Percentiles rank a stretch among this genome's conserved stretches.
These are phyloP conservation scores for Xylaria sp. DNA, from an alignment of 2,329 filamentous ascomycete species.

Conservation along the genomic window DNA sequence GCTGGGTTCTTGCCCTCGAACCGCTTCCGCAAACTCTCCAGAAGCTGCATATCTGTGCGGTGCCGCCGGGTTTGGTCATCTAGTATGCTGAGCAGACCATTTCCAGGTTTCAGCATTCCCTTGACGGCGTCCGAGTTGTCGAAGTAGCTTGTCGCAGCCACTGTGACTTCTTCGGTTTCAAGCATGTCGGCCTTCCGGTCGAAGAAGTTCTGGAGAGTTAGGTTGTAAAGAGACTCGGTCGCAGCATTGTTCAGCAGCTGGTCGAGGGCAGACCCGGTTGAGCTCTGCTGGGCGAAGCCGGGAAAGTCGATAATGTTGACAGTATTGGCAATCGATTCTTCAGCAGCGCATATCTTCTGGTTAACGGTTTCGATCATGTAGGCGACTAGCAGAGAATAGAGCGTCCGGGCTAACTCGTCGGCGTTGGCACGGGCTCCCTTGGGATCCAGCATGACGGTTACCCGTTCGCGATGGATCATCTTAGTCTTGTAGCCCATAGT, in stretches of 20 bases:
- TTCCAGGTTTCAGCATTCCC: constrained; percentile 87
- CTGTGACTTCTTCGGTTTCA: constrained; percentile 89
- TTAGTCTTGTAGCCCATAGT: constrained; percentile 96
- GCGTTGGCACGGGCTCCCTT: constrained; percentile 88
- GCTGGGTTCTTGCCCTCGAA: constrained; percentile 95
- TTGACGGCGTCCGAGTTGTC: constrained; percentile 96
- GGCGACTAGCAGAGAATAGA: constrained; percentile 92
- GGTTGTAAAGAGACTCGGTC: constrained; percentile 88
- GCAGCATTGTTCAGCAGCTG: constrained; percentile 95
- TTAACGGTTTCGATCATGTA: constrained; percentile 95
- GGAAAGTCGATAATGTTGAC: constrained; percentile 96
- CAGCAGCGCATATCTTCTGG: constrained; percentile 80
- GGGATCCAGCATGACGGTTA: constrained; percentile 98
- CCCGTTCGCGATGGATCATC: constrained; percentile 91
- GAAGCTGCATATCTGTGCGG: constrained; percentile 83
- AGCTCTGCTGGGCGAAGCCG: constrained; percentile 82
- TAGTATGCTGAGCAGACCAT: constrained; percentile 89
- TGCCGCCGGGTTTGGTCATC: constrained; percentile 94
- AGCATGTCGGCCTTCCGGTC: constrained; percentile 91
- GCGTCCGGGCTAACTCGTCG: constrained; percentile 87
- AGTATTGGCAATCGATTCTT: constrained; percentile 90
- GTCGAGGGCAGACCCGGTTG: constrained; percentile 84
- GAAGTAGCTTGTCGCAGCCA: constrained; percentile 93
- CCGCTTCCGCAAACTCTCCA: constrained; percentile 88
- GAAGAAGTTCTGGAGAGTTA: constrained; percentile 94